Evolutionary conservation across 2,329 filamentous ascomycete genomes (phyloP), one percentile per base, ranked within the genome.

Genomic region (Monilinia laxa): DNA sequence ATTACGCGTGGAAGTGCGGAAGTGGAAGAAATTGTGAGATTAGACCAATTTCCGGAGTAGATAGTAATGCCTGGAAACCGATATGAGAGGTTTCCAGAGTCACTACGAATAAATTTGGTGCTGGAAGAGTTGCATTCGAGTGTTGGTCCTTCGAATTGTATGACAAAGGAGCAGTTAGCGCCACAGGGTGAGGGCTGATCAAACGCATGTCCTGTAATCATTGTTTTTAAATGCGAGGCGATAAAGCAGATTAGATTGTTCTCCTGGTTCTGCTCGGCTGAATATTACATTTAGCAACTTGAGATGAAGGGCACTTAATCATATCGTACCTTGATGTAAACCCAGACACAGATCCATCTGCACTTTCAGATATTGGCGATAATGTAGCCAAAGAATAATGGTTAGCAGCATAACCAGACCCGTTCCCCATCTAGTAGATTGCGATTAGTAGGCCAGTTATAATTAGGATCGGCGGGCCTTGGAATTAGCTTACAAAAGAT

Each of bases 371-470:
- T 10, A 55, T 23, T 10, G 62, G 62, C 47, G 42, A 60, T 42
- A 71, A 42, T 57, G n/a, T 63, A 16, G 56, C 59, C 18, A 73
- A 35, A 20, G 70, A 69, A 42, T 66, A 70, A 14, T 56, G 14
- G 16, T 66, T 63, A 14, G 70, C 70, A 18, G 68, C 70, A 0
- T 60, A 20, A 6, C 31, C 31, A 35, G 40, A 42, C 16, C 67
- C 67, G 53, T 71, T 73, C 16, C 72, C 71, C 69, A 74, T 73
- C 70, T 73, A 60, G 12, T 49, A 42, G 38, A 42, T 14, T n/a
- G 28, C 40, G 2, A 11, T 60, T 28, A 54, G 59, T 25, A 35
- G 28, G 14, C 6, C 2, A 18, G 14, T 11, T 7, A 20, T 4
- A 12, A 35, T 20, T 16, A 11, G 4, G 2, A 16, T 18, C 5